Percentiles rank a stretch among this genome's conserved stretches.
phyloP scores from a whole-genome alignment of 768 basidiomycete genomes.

The Trametes cinnabarina region DNA sequence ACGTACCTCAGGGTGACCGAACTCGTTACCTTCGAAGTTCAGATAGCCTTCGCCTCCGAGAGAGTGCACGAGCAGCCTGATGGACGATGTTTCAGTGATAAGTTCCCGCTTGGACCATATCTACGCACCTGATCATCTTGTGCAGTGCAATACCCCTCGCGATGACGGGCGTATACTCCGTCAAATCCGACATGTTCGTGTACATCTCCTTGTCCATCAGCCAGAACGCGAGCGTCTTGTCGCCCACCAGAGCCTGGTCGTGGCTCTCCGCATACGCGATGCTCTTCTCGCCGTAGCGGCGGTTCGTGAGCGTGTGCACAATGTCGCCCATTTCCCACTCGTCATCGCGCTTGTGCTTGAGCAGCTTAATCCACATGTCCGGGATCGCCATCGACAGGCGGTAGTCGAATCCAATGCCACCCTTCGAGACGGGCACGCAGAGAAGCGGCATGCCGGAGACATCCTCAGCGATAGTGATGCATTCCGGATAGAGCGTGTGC shows the following conservation, averaged over 20 bases:
- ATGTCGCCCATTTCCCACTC: conserved; percentile 89
- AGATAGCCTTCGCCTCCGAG: conserved; percentile 97
- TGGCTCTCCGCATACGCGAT: conserved; percentile 95
- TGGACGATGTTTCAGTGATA: no score
- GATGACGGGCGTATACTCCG: conserved; percentile 79
- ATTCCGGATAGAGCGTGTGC: conserved; percentile 73
- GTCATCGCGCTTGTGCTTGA: conserved; percentile 87
- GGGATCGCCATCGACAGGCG: conserved; percentile 98
- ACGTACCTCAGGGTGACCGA: conserved; percentile 92
- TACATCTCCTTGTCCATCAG: conserved; percentile 99
- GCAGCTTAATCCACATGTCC: conserved; percentile 99
- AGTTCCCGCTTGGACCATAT: conserved; percentile 16
- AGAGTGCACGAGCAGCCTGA: conserved; percentile 85
- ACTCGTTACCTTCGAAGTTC: conserved; percentile 98
- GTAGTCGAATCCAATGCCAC: conserved; percentile 97
- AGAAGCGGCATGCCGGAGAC: conserved; percentile 99
- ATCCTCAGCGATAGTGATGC: conserved; percentile 95
- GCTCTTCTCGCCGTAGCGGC: conserved; percentile 86
- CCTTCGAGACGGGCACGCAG: conserved; percentile 70
- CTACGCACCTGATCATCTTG: conserved; percentile 90
- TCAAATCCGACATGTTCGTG: conserved; percentile 90
- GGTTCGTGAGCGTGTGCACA: conserved; percentile 85
- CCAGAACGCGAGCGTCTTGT: conserved; percentile 99
- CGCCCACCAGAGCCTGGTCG: conserved; percentile 97
- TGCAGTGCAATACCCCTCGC: conserved; percentile 89